Evolutionary conservation across 2,329 filamentous ascomycete species (phyloP), one percentile per base, ranked within the genome.

Genomic region (Hypoxylon rubiginosum): DNA sequence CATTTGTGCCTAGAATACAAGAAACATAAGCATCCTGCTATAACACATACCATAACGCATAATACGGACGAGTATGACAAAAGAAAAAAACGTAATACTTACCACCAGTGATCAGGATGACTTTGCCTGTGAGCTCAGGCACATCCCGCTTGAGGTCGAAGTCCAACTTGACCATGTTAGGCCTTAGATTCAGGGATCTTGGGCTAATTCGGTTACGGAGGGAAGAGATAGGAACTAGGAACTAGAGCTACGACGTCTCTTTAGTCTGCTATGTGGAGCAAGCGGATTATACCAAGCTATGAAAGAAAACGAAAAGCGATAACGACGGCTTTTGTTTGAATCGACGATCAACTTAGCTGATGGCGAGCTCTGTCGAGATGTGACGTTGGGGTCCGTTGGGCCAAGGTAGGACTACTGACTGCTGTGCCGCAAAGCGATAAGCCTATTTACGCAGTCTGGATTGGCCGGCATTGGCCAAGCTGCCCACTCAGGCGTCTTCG

Each of bases 101-200:
- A 58, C 61, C 61, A 43, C 61, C 61, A 6, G 61, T 64, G 55
- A 64, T 58, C 13, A 64, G 17, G 49, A 64, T 54, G 43, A 64
- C 61, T 50, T 58, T 64, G 49, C 50, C 61, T 15, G 54, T 58
- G 49, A 64, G 61, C 41, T 54, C 55, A 13, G 61, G 49, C 15
- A 64, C 55, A 21, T 64, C 61, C 41, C 55, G 61, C 49, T 64
- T 15, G 41, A 58, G 54, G 32, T 58, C 50, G 55, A 64, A 64
- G 61, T 63, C 60, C 17, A 63, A 63, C 49, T 63, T 49, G 43
- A 50, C 60, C 60, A 63, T 63, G 30, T 63, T 54, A 39, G 26
- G 28, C 15, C 11, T 39, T 50, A 26, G 24, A 46, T 10, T 26
- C 30, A n/a, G n/a, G 30, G 30, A 36, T 50, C 15, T n/a, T 50